Base-by-base conservation (phyloP, 176 grass and related monocot genomes). In the Hordeum marinum region DNA sequence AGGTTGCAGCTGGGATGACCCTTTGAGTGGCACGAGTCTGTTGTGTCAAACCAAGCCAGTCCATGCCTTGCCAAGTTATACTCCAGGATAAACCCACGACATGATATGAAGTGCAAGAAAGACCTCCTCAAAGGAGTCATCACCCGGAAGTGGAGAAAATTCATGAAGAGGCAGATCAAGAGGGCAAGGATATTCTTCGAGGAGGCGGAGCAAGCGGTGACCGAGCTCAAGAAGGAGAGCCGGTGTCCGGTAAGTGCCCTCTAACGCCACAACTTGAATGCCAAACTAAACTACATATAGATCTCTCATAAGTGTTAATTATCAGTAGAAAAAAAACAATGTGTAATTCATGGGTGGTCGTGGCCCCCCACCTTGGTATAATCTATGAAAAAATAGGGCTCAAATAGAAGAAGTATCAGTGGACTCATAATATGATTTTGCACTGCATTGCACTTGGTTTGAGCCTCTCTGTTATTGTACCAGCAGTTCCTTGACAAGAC, bases 131-230 rank as follows among this genome's bases (percentile, higher is more conserved):
- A 62, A 1, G 96, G 96, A 13, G 85, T 92, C 0, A 89, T 98
- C 23, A 95, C 91, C 0, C 58, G 89, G 42, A 69, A 50, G 79
- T 98, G 96, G 96, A 90, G 93, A 36, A 88, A 48, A 7, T 98
- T 95, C 88, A 98, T 98, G 96, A 98, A 89, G 84, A 89, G 35
- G 39, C 93, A 98, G 74, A 98, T 95, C 24, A 94, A 89, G 91
- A 94, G 96, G 76, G 93, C 91, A 0, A 90, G 96, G 67, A 94
- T 90, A 86, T 98, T 98, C 68, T 98, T 98, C 8, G 62, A 84
- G 61, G 89, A 95, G 73, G 96, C 96, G 0, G 96, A 98, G 73
- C 90, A 75, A 52, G 96, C 91, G 61, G 91, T 98, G n/a, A 91
- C 89, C 1, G 91, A 95, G 71, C 91, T 98, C 36, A 91, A 68